Evolutionary conservation across 148 eudicot species (phyloP).

Genomic region (Arctostaphylos glauca): DNA sequence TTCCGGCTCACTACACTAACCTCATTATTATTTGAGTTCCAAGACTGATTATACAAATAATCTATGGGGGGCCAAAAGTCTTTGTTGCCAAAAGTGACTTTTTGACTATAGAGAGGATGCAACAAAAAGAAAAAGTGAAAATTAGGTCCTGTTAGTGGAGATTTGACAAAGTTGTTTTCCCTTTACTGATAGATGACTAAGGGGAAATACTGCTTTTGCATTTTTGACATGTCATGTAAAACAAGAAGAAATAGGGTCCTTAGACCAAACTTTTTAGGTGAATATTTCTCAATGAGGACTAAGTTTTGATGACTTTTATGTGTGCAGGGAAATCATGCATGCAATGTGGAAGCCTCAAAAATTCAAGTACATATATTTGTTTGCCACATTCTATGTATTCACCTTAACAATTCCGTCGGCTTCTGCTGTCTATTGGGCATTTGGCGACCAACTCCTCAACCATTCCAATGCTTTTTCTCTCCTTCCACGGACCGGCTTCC

Average conservation of each 20-base stretch:
- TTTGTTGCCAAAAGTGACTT: neutral
- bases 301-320: neutral
- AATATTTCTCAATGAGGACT: neutral
- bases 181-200: neutral
- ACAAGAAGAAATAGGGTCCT: neutral
- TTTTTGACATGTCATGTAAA: neutral
- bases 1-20: no score
- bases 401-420: slow-evolving; percentile 75
- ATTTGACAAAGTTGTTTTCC: neutral
- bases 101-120: neutral
- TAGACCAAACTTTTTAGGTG: neutral
- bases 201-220: neutral
- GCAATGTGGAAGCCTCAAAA: slow-evolving; percentile 77
- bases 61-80: neutral
- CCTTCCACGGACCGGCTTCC: slow-evolving; percentile 46
- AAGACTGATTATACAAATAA: neutral
- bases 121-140: neutral
- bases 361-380: slow-evolving; percentile 66
- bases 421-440: slow-evolving; percentile 72
- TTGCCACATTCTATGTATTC: slow-evolving; percentile 71
- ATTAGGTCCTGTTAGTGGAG: neutral
- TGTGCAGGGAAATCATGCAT: slow-evolving; percentile 66
- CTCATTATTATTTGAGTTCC: neutral
- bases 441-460: slow-evolving; percentile 60
- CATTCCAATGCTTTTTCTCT: slow-evolving; percentile 73